Conservation (phyloP, 352 stramenopile species). For the Phytopythium vexans region DNA sequence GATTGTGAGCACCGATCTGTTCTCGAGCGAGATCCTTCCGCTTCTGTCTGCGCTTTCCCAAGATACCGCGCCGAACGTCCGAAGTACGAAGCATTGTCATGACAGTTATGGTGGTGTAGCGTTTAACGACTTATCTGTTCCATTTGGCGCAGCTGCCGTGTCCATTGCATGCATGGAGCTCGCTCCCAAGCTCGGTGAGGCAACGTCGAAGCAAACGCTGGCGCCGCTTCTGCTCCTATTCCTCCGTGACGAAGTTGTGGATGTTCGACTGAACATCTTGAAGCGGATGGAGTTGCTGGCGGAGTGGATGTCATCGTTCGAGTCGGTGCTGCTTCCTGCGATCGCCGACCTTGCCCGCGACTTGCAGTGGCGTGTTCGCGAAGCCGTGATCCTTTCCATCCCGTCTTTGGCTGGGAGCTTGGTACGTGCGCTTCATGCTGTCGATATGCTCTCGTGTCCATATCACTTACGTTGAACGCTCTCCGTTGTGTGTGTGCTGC, state of each 20-base stretch:
- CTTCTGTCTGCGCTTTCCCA: constrained; percentile 89
- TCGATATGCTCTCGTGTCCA: too few relatives aligned
- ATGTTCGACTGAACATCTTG: constrained; percentile 94
- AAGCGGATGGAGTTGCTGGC: constrained; percentile 90
- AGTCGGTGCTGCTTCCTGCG: constrained; percentile 67
- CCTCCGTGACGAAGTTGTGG: constrained; percentile 86
- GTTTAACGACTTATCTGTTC: background rate
- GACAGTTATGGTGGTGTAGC: constrained; percentile 7
- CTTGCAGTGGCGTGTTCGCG: constrained; percentile 92
- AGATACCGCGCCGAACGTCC: constrained; percentile 88
- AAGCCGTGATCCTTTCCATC: constrained; percentile 90
- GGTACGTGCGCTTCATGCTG: constrained; percentile 43
- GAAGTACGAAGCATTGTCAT: too few relatives aligned
- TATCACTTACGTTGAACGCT: too few relatives aligned
- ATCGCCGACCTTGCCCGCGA: constrained; percentile 92
- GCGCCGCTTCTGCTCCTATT: constrained; percentile 78
- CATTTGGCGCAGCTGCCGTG: constrained; percentile 47
- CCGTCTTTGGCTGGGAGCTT: constrained; percentile 89
- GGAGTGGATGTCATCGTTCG: constrained; percentile 90
- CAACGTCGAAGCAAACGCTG: constrained; percentile 84
- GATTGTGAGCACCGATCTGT: constrained; percentile 89
- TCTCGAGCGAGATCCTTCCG: constrained; percentile 88
- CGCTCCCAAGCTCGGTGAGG: constrained; percentile 87
- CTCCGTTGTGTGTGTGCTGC: constrained; percentile 25
- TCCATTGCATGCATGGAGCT: constrained; percentile 92